Conservation (phyloP, 2,329 filamentous ascomycete species). For the Aspergillus proliferans region DNA sequence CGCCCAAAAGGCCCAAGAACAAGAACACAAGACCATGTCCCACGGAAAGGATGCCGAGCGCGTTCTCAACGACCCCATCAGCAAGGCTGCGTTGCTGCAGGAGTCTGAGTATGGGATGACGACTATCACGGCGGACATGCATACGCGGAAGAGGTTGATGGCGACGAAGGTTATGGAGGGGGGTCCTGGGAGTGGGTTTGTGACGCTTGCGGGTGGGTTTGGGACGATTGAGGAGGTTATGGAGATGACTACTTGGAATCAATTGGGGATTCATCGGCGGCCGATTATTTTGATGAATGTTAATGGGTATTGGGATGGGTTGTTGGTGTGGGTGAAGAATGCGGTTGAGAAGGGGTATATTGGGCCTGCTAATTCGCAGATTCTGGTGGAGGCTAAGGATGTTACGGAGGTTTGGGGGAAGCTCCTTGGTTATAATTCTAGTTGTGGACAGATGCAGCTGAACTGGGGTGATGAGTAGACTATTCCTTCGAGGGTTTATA, state of each 20-base stretch:
- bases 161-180: conserved; percentile 76
- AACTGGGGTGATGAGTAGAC: conserved; percentile 66
- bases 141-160: conserved; percentile 92
- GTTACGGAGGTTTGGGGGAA: conserved; percentile 65
- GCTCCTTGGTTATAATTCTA: conserved; percentile 68
- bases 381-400: conserved; percentile 69
- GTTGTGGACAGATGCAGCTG: conserved; percentile 69
- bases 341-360: conserved; percentile 75
- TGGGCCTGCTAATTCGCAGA: conserved; percentile 60
- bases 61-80: conserved; percentile 49
- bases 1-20: conserved; percentile 8
- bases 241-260: conserved; percentile 92
- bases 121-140: conserved; percentile 91
- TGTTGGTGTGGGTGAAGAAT: conserved; percentile 73
- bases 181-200: conserved; percentile 78
- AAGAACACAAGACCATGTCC: conserved; percentile 44
- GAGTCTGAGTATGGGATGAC: conserved; percentile 65
- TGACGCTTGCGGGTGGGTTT: conserved; percentile 82
- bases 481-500: background rate
- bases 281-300: conserved; percentile 81
- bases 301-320: conserved; percentile 84
- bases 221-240: conserved; percentile 95
- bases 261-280: conserved; percentile 80
- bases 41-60: conserved; percentile 44
- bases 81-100: conserved; percentile 23